Evolutionary conservation across 2,329 filamentous ascomycete genomes (phyloP).

Genomic region (Blastomyces parvus): DNA sequence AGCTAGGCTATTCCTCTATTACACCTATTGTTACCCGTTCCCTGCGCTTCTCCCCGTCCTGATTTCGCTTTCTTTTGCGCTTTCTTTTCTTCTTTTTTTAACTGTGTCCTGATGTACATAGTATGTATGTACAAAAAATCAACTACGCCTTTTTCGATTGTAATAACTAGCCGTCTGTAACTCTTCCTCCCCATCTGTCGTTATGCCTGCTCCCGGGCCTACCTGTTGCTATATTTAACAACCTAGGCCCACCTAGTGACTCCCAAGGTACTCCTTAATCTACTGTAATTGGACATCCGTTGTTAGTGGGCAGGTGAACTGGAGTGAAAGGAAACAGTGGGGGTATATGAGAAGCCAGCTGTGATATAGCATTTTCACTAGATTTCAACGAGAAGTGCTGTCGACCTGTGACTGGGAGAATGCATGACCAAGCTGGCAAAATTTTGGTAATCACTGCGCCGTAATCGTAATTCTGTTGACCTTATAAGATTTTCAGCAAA

Average conservation of each 20-base stretch:
- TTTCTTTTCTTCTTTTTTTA: neutral
- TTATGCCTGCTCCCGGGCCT: neutral
- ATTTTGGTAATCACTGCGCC: too few relatives aligned
- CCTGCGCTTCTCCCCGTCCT: neutral
- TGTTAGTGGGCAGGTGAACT: too few relatives aligned
- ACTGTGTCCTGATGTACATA: neutral
- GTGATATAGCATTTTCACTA: too few relatives aligned
- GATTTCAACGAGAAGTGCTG: too few relatives aligned
- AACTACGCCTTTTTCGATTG: neutral
- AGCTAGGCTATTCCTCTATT: neutral
- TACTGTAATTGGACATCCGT: neutral
- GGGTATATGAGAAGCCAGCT: too few relatives aligned
- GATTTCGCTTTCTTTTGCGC: neutral
- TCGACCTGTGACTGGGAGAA: too few relatives aligned
- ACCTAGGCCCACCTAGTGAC: neutral
- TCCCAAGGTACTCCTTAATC: neutral
- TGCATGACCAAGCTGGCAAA: too few relatives aligned
- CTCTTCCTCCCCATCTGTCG: too few relatives aligned
- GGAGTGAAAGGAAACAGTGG: too few relatives aligned
- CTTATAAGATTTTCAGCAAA: too few relatives aligned
- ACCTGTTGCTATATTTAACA: neutral
- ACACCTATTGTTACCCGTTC: neutral
- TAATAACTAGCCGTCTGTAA: neutral
- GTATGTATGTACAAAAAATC: neutral
- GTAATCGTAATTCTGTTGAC: too few relatives aligned